phyloP scores from a whole-genome alignment of 176 grass and related monocot genomes.

The Neostapfia colusana region DNA sequence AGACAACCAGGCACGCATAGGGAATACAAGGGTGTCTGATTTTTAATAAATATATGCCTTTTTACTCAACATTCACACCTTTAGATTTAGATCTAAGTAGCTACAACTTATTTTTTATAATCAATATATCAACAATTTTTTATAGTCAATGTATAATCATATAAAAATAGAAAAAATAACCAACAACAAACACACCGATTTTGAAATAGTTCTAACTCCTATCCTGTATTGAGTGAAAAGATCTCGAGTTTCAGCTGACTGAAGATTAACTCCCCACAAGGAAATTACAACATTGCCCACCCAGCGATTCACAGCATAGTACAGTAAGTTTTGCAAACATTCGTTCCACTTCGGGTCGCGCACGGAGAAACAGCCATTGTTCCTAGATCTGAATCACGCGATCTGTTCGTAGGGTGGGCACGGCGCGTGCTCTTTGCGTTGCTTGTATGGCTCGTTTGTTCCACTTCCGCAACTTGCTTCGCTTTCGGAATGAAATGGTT shows the following conservation, averaged over 20 bases:
- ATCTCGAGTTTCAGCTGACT: too few species aligned
- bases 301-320: background rate
- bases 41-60: too few species aligned
- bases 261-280: too few species aligned
- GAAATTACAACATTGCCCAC: constrained; percentile 10
- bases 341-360: background rate
- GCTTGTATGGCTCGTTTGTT: background rate
- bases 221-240: too few species aligned
- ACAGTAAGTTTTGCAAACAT: background rate
- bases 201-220: too few species aligned
- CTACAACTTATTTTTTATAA: too few species aligned
- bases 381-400: constrained; percentile 23
- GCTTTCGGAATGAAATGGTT: constrained; percentile 30
- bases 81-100: too few species aligned
- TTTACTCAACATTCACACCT: too few species aligned
- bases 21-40: background rate
- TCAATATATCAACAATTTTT: too few species aligned
- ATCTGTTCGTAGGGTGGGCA: background rate
- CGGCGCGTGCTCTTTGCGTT: background rate
- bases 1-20: background rate
- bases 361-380: background rate
- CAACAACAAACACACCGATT: too few species aligned
- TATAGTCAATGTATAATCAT: too few species aligned
- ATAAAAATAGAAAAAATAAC: too few species aligned
- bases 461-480: background rate